A percentile compares a stretch with the other conserved stretches of the same genome.
phyloP scores from a whole-genome alignment of 345 rosid species.

The Eucalyptus erythrocorys region DNA sequence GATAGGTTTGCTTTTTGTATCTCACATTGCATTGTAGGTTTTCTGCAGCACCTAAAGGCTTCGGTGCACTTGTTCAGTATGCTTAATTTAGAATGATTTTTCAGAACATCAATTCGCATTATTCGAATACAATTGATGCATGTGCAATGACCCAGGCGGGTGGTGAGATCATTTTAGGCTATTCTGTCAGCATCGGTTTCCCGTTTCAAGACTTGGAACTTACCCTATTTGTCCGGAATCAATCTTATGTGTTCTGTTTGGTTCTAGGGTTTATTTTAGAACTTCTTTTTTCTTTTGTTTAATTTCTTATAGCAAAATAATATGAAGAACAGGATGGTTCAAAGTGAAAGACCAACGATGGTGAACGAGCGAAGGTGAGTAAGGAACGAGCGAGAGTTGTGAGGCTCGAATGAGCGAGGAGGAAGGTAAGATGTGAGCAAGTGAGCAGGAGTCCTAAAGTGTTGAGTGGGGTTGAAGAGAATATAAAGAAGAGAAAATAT shows the following conservation, averaged over 20 bases:
- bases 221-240: accelerated
- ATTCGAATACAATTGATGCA: not conserved
- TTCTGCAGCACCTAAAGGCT: not conserved
- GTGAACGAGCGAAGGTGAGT: too few relatives aligned
- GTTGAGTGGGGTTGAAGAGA: not conserved
- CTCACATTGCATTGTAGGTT: not conserved
- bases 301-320: too few relatives aligned
- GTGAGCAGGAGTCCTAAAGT: not conserved
- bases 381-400: too few relatives aligned
- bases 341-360: not conserved
- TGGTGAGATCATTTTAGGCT: not conserved
- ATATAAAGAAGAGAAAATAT: not conserved
- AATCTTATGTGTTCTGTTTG: not conserved
- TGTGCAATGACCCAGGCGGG: not conserved
- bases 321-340: not conserved
- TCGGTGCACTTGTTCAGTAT: not conserved
- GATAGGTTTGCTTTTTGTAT: not conserved
- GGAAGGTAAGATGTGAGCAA: not conserved
- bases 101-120: not conserved
- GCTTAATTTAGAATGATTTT: not conserved
- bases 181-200: too few relatives aligned
- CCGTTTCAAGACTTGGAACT: accelerated
- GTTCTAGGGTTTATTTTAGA: not conserved
- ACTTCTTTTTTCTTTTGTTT: too few relatives aligned
- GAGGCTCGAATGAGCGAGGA: not conserved